A percentile compares a stretch with the other conserved stretches of the same genome.
These are phyloP conservation scores for Diaporthe batatas DNA, from an alignment of 2,329 filamentous ascomycete species.

Conservation along the genomic window DNA sequence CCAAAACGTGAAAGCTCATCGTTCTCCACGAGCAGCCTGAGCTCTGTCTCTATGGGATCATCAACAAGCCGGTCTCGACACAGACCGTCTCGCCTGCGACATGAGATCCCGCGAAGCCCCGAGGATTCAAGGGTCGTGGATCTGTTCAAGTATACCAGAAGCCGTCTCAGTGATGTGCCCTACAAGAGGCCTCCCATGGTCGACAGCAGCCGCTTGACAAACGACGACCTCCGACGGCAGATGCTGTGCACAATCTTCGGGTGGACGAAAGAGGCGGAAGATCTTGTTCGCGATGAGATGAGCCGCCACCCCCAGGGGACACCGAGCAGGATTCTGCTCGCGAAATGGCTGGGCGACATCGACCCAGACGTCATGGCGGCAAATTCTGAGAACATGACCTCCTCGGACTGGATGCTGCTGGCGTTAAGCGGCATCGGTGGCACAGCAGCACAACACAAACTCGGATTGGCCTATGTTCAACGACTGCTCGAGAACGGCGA, in stretches of 20 bases:
- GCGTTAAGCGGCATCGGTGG: constrained; percentile 90
- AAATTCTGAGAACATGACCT: constrained; percentile 88
- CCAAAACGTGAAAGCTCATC: constrained; percentile 57
- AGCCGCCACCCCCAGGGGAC: constrained; percentile 79
- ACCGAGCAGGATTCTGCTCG: constrained; percentile 82
- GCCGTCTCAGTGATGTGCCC: constrained; percentile 83
- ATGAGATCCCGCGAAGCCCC: constrained; percentile 85
- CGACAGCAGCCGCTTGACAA: constrained; percentile 73
- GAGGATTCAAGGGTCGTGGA: constrained; percentile 80
- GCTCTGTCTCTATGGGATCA: constrained; percentile 64
- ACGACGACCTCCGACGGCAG: constrained; percentile 85
- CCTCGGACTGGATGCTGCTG: constrained; percentile 96
- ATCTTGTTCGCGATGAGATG: constrained; percentile 87
- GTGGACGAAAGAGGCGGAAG: constrained; percentile 88
- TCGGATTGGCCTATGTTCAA: constrained; percentile 91
- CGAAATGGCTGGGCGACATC: constrained; percentile 93
- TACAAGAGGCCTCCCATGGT: constrained; percentile 77
- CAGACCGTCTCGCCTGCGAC: constrained; percentile 78
- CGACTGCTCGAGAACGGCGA: constrained; percentile 90
- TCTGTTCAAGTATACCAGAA: constrained; percentile 87
- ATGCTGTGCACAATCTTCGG: constrained; percentile 97
- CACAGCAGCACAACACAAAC: constrained; percentile 84
- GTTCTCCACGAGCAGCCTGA: constrained; percentile 67
- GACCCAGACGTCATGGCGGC: constrained; percentile 85
- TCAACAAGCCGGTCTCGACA: constrained; percentile 58